phyloP scores from a whole-genome alignment of 2,329 filamentous ascomycete species.

The Plectosphaerella plurivora region DNA sequence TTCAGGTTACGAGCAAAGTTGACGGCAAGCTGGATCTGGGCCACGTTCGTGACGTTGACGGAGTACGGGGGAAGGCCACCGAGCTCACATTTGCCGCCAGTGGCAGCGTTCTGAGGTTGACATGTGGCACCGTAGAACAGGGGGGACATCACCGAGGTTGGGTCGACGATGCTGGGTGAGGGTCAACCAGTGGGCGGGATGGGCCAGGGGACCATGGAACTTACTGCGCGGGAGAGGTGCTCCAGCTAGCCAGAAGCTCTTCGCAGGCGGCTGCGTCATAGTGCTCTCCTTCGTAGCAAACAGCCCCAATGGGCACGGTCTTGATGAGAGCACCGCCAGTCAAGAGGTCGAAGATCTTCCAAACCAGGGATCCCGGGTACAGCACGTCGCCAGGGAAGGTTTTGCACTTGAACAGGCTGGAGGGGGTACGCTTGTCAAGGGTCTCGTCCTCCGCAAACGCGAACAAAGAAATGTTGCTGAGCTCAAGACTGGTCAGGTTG shows the following conservation, averaged over 20 bases:
- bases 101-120: slow-evolving; percentile 22
- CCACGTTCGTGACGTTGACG: slow-evolving; percentile 33
- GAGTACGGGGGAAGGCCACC: slow-evolving; percentile 38
- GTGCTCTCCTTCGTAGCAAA: slow-evolving; percentile 22
- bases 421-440: slow-evolving; percentile 11
- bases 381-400: slow-evolving; percentile 24
- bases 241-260: slow-evolving; percentile 21
- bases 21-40: slow-evolving; percentile 39
- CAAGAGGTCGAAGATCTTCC: slow-evolving; percentile 29
- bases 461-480: slow-evolving; percentile 26
- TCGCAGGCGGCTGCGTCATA: slow-evolving; percentile 21
- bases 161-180: slow-evolving; percentile 25
- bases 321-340: slow-evolving; percentile 24
- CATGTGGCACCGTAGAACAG: slow-evolving; percentile 34
- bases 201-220: background rate
- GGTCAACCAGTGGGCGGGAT: background rate
- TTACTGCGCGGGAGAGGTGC: slow-evolving; percentile 16
- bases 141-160: slow-evolving; percentile 34
- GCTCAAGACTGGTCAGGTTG: slow-evolving; percentile 22
- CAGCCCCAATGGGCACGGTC: slow-evolving; percentile 24
- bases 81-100: slow-evolving; percentile 24
- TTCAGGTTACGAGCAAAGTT: slow-evolving; percentile 41
- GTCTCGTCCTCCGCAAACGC: slow-evolving; percentile 20
- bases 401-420: slow-evolving; percentile 20
- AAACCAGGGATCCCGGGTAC: slow-evolving; percentile 21